A percentile compares a stretch with the other conserved stretches of the same genome.
Conservation (phyloP, 2,329 filamentous ascomycete species). For the Paramyrothecium sp. region DNA sequence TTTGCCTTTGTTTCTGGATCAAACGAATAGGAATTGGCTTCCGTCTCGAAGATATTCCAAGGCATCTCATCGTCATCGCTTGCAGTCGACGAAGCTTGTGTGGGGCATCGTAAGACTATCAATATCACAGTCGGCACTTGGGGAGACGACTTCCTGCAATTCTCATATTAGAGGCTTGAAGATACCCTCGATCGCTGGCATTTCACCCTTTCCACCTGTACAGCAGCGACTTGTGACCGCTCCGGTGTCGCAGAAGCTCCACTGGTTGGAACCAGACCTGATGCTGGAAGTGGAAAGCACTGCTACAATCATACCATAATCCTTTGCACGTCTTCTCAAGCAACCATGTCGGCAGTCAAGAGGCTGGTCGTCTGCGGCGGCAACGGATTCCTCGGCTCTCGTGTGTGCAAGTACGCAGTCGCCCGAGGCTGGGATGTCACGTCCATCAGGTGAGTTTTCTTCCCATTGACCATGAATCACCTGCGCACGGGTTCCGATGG, state of each 20-base stretch:
- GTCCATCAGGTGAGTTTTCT: constrained; percentile 71
- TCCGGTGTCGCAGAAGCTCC: too few relatives aligned
- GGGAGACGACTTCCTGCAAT: too few relatives aligned
- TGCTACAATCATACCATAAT: constrained; percentile 13
- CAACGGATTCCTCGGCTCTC: constrained; percentile 83
- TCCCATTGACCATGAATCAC: background rate
- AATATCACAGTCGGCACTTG: background rate
- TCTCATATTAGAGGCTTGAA: background rate
- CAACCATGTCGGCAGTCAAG: constrained; percentile 61
- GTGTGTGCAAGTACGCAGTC: constrained; percentile 89
- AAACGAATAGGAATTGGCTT: background rate
- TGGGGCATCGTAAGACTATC: background rate
- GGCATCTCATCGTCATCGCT: background rate
- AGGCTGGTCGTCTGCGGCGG: constrained; percentile 89
- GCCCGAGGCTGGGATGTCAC: constrained; percentile 87
- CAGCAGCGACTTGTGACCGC: too few relatives aligned
- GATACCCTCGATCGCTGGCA: too few relatives aligned
- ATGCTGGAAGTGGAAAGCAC: background rate
- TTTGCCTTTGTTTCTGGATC: background rate
- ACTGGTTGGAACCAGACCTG: too few relatives aligned
- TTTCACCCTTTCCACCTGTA: too few relatives aligned
- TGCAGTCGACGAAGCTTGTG: background rate
- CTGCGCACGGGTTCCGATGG: background rate
- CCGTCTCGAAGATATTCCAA: background rate
- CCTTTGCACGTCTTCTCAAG: constrained; percentile 4